Conservation (phyloP, 495 filamentous ascomycete species). For the Penicillium bovifimosum region DNA sequence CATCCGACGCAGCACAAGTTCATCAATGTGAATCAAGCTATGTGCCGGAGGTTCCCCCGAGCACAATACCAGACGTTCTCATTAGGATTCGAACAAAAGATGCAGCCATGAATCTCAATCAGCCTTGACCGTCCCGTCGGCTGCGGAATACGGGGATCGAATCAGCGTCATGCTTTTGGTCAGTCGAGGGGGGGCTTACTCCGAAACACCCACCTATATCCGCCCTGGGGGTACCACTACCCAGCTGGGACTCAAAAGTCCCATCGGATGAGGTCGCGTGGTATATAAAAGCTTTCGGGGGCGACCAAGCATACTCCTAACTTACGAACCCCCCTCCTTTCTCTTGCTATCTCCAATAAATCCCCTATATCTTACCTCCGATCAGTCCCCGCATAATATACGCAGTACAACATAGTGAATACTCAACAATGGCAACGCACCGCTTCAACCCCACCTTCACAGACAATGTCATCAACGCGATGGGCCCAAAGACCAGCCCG, state of each 20-base stretch:
- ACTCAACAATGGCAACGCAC: constrained; percentile 30
- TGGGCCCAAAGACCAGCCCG: constrained; percentile 58
- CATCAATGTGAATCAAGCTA: constrained; percentile 16
- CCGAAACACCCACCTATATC: neutral
- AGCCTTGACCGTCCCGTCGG: neutral
- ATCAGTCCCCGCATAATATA: neutral
- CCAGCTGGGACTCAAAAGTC: neutral
- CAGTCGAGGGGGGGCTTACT: constrained; percentile 5
- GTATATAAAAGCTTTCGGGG: constrained; percentile 4
- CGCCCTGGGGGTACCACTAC: neutral
- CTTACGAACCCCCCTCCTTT: neutral
- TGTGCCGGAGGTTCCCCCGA: neutral
- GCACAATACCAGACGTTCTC: neutral
- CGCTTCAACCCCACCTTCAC: constrained; percentile 59
- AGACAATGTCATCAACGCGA: constrained; percentile 63
- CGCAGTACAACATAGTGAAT: neutral
- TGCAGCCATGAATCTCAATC: no score
- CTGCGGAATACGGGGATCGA: constrained; percentile 2
- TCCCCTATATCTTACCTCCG: neutral
- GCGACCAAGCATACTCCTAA: neutral
- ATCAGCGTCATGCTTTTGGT: constrained; percentile 22
- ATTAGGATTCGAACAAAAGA: neutral
- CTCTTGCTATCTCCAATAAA: neutral
- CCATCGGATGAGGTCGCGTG: constrained; percentile 10
- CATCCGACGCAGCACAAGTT: constrained; percentile 9